Base-by-base conservation (phyloP, 345 rosid species). In the Brassica nigra region DNA sequence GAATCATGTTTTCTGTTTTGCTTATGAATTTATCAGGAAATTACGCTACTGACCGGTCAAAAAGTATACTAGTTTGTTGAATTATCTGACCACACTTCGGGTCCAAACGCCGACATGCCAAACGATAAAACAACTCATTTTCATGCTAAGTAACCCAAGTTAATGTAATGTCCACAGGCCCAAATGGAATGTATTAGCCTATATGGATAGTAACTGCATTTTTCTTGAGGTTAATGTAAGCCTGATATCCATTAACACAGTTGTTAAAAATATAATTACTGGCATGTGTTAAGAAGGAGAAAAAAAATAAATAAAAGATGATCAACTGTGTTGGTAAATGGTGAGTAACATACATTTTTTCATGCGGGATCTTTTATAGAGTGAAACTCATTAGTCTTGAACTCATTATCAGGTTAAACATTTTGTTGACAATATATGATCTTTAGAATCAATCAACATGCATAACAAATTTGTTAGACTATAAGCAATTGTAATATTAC, bases 11-110 rank as follows among this genome's bases (percentile, higher is more conserved):
- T 52, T n/a, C 15, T 52, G 54, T 14, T 47, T 11, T 52, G n/a
- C 58, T 78, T 62, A 54, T 52, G n/a, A 55, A 55, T 12, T 54
- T 64, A 54, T 54, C 71, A 28, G 10, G 44, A 70, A 52, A 10
- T 78, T 71, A 78, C 66, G 81, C 59, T 55, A 65, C 58, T 64
- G 76, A 71, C 71, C 4, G 6, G 58, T 77, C 81, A 71, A 16
- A 70, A 5, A 49, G 36, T 31, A 52, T 55, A 64, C 55, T 39
- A 27, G 57, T 28, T 4, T 2, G 72, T 39, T 78, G 65, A 31
- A 62, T 33, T 23, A 47, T 58, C 29, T 12, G 31, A 71, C 42
- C 66, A 70, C 49, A 37, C 29, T 29, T 65, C 18, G 34, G 59
- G 27, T 66, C 59, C 14, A 39, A 37, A 65, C 36, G 28, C 66